Conservation (phyloP, 352 stramenopile genomes). For the Thalassiosira hispida region DNA sequence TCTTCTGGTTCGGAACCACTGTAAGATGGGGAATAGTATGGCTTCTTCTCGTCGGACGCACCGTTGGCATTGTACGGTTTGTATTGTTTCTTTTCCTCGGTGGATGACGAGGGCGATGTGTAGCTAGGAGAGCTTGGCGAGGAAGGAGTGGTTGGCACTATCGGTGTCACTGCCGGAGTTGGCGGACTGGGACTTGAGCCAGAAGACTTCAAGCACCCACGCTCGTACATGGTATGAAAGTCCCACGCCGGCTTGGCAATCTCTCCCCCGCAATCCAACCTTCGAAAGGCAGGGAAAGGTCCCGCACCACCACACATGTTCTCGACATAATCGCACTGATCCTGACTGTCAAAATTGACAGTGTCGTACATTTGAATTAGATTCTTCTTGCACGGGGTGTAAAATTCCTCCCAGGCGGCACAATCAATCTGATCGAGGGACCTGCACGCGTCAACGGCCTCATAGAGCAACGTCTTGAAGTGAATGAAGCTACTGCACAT, state of each 20-base stretch:
- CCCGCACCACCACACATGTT: constrained; percentile 63
- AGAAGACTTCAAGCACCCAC: constrained; percentile 55
- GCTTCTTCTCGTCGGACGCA: constrained; percentile 43
- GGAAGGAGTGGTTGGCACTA: constrained; percentile 6
- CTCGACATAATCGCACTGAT: constrained; percentile 71
- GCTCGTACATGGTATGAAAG: constrained; percentile 72
- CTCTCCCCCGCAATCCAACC: constrained; percentile 77
- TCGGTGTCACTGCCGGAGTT: constrained; percentile 1
- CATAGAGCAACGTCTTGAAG: constrained; percentile 83
- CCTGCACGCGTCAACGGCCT: constrained; percentile 80
- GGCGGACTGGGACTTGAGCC: constrained; percentile 1
- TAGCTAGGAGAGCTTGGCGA: background rate
- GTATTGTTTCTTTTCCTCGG: constrained; percentile 18
- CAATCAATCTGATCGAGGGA: constrained; percentile 84
- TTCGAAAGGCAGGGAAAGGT: constrained; percentile 77
- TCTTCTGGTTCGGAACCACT: constrained; percentile 30
- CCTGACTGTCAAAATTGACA: constrained; percentile 63
- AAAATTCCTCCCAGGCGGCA: constrained; percentile 82
- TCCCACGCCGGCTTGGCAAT: constrained; percentile 66
- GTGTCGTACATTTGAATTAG: constrained; percentile 62
- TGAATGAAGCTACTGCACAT: constrained; percentile 74
- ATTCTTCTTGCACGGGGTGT: constrained; percentile 72
- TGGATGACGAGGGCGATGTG: background rate
- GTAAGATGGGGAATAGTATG: constrained; percentile 52
- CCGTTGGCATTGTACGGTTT: constrained; percentile 15